Evolutionary conservation across 1,284 basidiomycete species (phyloP).

Genomic region (Sanghuangporus baumii): DNA sequence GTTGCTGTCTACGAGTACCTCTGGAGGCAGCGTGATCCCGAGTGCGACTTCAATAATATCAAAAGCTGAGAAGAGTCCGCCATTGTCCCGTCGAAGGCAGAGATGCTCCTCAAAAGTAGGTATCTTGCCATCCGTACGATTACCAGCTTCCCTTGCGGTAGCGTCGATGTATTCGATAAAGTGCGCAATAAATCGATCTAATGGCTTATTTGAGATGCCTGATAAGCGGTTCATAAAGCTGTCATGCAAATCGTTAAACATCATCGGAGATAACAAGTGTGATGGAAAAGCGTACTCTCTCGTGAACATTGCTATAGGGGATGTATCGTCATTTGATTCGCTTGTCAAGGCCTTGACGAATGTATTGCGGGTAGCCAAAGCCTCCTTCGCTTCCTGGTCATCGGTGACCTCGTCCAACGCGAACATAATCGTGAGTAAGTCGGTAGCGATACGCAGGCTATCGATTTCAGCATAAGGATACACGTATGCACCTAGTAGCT

Average conservation of each 20-base stretch:
- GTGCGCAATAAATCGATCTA: constrained; percentile 31
- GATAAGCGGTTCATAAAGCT: constrained; percentile 11
- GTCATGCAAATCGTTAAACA: neutral
- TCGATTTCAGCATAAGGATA: constrained; percentile 55
- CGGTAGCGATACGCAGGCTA: constrained; percentile 52
- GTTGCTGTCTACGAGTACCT: constrained; percentile 13
- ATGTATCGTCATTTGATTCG: constrained; percentile 41
- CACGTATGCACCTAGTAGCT: constrained; percentile 55
- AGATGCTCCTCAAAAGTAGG: constrained; percentile 30
- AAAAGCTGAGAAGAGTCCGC: constrained; percentile 36
- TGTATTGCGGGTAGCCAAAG: constrained; percentile 33
- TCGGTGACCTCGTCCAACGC: constrained; percentile 67
- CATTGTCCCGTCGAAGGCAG: constrained; percentile 35
- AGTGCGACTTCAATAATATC: constrained; percentile 31
- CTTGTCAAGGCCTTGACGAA: constrained; percentile 50
- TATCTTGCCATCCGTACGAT: constrained; percentile 29
- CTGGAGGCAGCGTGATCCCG: constrained; percentile 15
- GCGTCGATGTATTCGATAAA: constrained; percentile 32
- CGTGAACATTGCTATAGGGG: constrained; percentile 30
- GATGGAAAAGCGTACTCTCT: constrained; percentile 10
- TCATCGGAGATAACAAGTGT: neutral
- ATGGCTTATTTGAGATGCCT: neutral
- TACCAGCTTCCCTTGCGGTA: constrained; percentile 32
- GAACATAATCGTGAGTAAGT: constrained; percentile 64
- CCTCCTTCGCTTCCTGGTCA: constrained; percentile 53